phyloP scores from a whole-genome alignment of 805 yeast species.

The Huiozyma naganishii region DNA sequence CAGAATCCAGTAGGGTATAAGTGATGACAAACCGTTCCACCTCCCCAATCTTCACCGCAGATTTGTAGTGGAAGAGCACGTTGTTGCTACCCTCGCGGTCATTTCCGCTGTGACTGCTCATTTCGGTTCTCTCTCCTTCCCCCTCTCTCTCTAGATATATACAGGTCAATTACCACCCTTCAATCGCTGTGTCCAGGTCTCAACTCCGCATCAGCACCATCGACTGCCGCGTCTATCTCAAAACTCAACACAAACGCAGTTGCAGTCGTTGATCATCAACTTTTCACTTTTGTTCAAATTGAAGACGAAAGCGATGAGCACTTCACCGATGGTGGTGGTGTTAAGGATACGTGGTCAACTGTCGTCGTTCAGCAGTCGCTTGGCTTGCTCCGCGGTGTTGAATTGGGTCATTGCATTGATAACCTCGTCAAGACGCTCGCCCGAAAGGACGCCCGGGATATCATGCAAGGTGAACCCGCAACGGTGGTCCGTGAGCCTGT shows the following conservation, averaged over 20 bases:
- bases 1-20: conserved; percentile 33
- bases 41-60: conserved; percentile 44
- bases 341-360: not conserved
- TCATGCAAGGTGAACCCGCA: conserved; percentile 76
- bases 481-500: conserved; percentile 88
- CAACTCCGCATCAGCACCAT: too few species aligned
- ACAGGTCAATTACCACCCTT: too few species aligned
- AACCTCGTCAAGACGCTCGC: conserved; percentile 45
- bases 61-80: conserved; percentile 8
- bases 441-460: conserved; percentile 53
- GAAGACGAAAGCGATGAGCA: too few species aligned
- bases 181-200: too few species aligned
- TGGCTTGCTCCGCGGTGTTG: conserved; percentile 37
- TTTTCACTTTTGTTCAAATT: too few species aligned
- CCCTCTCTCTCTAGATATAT: too few species aligned
- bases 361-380: conserved; percentile 23
- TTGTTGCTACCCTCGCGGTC: not conserved
- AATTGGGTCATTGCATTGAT: conserved; percentile 40
- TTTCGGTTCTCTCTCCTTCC: too few species aligned
- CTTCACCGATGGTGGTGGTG: not conserved
- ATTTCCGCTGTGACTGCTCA: too few species aligned
- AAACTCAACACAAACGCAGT: too few species aligned
- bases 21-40: conserved; percentile 44
- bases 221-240: too few species aligned
- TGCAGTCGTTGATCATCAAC: too few species aligned